Percentiles rank a stretch among this genome's conserved stretches.
Evolutionary conservation across 73 alveolate genomes (phyloP).

Genomic region (Tetrahymena malaccensis): DNA sequence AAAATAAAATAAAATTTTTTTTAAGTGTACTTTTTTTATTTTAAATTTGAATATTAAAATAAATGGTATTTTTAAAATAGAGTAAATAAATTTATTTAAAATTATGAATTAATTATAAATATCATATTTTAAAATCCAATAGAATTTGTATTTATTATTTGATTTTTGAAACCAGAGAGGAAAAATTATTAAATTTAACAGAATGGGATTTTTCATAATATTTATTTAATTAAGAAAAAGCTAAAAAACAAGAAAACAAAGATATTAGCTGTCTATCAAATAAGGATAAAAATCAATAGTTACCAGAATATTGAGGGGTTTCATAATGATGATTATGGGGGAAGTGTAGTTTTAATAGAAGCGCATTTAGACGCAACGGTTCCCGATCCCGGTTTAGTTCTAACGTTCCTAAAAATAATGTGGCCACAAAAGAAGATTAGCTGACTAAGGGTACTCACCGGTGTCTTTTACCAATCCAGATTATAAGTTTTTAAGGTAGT

Average conservation of each 20-base stretch:
- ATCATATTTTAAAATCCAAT: no score
- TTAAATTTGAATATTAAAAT: no score
- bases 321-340: not conserved
- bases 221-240: not conserved
- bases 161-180: not conserved
- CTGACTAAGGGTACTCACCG: not conserved
- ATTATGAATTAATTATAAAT: no score
- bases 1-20: no score
- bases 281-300: not conserved
- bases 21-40: no score
- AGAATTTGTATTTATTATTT: not conserved
- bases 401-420: not conserved
- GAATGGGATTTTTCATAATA: not conserved
- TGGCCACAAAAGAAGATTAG: slow-evolving; percentile 1
- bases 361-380: not conserved
- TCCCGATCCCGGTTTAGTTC: not conserved
- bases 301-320: not conserved
- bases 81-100: no score
- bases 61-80: no score
- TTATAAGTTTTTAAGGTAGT: not conserved
- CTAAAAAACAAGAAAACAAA: not conserved
- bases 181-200: no score
- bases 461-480: not conserved
- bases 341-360: not conserved
- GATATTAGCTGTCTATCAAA: not conserved